A percentile compares a stretch with the other conserved stretches of the same genome.
Conservation (phyloP, 306 rosid genomes). For the Abrus precatorius region DNA sequence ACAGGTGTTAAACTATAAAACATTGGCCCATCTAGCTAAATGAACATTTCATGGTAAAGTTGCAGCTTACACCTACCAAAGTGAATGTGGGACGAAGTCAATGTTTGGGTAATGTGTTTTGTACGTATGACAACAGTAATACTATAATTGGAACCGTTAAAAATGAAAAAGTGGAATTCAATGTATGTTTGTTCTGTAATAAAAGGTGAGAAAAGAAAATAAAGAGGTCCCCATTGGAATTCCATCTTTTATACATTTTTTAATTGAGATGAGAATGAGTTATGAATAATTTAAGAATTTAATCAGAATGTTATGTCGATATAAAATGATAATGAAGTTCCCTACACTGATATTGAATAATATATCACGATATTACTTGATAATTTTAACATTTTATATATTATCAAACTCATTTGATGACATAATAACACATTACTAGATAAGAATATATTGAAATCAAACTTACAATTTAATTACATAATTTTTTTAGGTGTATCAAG, state of each 20-base stretch:
- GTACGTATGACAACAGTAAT: constrained; percentile 32
- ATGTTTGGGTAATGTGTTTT: constrained; percentile 25
- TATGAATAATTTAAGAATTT: too few relatives aligned
- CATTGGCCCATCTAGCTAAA: constrained; percentile 29
- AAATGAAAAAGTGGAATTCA: constrained; percentile 12
- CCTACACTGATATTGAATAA: background rate
- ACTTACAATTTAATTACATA: too few relatives aligned
- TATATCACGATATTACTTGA: too few relatives aligned
- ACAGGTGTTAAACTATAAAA: background rate
- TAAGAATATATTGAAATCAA: too few relatives aligned
- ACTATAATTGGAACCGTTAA: constrained; percentile 19
- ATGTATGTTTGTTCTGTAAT: constrained; percentile 31
- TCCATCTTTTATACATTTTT: background rate
- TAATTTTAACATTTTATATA: background rate
- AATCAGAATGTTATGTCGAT: background rate
- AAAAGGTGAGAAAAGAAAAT: constrained; percentile 19
- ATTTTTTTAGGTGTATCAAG: too few relatives aligned
- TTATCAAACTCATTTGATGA: background rate
- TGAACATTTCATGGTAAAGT: constrained; percentile 27
- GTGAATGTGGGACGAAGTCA: constrained; percentile 14
- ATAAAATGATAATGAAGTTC: background rate
- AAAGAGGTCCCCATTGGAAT: constrained; percentile 21
- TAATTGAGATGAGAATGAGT: background rate
- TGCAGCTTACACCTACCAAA: constrained; percentile 1
- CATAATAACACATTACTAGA: background rate